These are phyloP conservation scores for Triticum monococcum DNA, from an alignment of 176 grass and related monocot genomes.

Conservation along the genomic window DNA sequence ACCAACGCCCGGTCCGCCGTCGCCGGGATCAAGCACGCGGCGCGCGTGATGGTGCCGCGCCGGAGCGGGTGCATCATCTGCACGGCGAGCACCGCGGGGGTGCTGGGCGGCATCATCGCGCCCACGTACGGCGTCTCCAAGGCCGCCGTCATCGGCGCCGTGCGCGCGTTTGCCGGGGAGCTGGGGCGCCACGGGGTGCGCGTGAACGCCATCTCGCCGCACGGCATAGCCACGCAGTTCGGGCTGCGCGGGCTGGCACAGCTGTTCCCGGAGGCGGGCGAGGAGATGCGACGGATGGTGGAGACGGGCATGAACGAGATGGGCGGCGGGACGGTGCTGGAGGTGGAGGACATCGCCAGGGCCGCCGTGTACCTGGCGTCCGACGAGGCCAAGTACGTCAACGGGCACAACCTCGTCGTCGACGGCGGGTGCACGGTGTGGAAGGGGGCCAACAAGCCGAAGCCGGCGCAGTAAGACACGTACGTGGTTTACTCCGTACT, in stretches of 20 bases:
- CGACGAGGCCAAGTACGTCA: no score
- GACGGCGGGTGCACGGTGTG: no score
- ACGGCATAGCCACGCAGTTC: constrained; percentile 39
- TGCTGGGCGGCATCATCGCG: not conserved
- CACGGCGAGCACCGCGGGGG: constrained; percentile 31
- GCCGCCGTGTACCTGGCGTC: no score
- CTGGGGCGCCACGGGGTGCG: constrained; percentile 49
- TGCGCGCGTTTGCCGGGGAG: constrained; percentile 38
- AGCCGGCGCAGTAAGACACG: no score
- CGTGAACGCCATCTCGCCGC: constrained; percentile 69
- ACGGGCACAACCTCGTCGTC: no score
- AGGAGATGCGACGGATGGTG: no score
- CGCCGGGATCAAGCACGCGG: constrained; percentile 60
- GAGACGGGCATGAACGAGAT: no score
- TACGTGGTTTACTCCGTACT: no score
- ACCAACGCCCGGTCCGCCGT: constrained; percentile 45
- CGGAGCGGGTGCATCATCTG: constrained; percentile 52
- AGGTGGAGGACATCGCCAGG: no score
- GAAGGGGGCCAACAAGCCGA: no score
- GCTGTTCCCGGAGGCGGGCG: not conserved
- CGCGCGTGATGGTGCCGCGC: constrained; percentile 56
- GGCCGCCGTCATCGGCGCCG: constrained; percentile 38
- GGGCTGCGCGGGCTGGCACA: not conserved
- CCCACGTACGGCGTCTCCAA: constrained; percentile 48
- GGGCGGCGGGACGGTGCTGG: not conserved